These are phyloP conservation scores for Candida oleophila DNA, from an alignment of 805 yeast species.

Conservation along the genomic window DNA sequence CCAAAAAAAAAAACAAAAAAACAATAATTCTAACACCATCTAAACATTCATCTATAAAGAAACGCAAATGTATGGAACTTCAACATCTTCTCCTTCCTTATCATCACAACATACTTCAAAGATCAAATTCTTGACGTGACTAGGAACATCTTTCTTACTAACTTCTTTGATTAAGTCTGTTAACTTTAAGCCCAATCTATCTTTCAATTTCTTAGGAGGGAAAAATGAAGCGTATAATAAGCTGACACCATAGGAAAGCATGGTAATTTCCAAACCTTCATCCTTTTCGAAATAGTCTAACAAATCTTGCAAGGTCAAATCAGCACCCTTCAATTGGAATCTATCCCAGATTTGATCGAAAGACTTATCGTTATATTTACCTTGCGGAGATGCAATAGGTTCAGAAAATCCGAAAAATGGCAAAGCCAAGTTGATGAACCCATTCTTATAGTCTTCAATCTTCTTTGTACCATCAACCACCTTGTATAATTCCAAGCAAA, in stretches of 20 bases:
- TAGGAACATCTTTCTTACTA: conserved; percentile 76
- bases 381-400: conserved; percentile 84
- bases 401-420: conserved; percentile 97
- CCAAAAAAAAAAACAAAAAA: too few species aligned
- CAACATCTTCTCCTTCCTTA: conserved; percentile 90
- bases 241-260: conserved; percentile 90
- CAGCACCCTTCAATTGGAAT: conserved; percentile 69
- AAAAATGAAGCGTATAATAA: conserved; percentile 89
- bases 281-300: conserved; percentile 72
- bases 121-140: conserved; percentile 72
- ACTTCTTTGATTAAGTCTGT: conserved; percentile 81
- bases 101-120: conserved; percentile 94
- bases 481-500: conserved; percentile 87
- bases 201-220: conserved; percentile 87
- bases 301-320: conserved; percentile 71
- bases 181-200: conserved; percentile 64
- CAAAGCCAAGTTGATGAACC: conserved; percentile 86
- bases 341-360: conserved; percentile 96
- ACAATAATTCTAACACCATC: too few species aligned
- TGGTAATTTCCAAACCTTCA: conserved; percentile 84
- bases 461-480: conserved; percentile 73
- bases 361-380: conserved; percentile 72
- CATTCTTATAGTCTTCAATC: conserved; percentile 87
- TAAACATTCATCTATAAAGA: conserved; percentile 31
- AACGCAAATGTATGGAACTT: conserved; percentile 83